These are phyloP conservation scores for Asclepias syriaca DNA, from an alignment of 257 asterid species.

Conservation along the genomic window DNA sequence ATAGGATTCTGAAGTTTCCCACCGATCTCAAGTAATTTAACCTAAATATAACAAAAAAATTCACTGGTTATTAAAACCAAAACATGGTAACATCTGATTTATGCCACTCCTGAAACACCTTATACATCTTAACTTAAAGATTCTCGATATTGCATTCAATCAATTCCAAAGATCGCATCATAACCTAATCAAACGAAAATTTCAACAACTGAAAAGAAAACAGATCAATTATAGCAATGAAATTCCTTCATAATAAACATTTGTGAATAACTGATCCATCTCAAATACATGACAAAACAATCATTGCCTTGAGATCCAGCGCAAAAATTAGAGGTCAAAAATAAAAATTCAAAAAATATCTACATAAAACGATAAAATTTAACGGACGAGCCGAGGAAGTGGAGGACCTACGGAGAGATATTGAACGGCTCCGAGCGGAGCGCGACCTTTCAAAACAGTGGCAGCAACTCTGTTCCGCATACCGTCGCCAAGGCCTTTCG, in stretches of 20 bases:
- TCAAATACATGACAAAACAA: background rate
- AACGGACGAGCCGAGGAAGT: too few species aligned
- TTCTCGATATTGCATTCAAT: background rate
- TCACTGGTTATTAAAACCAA: background rate
- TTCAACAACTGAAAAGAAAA: background rate
- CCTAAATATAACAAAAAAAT: background rate
- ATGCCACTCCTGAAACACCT: too few species aligned
- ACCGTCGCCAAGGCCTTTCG: too few species aligned
- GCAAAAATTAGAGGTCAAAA: conserved; percentile 3
- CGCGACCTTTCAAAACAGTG: too few species aligned
- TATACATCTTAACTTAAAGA: background rate
- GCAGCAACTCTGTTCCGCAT: too few species aligned
- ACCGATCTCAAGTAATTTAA: background rate
- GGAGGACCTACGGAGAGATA: too few species aligned
- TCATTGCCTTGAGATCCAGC: background rate
- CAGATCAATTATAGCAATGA: background rate
- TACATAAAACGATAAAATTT: background rate
- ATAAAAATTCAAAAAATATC: background rate
- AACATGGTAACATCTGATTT: background rate
- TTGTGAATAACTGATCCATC: background rate
- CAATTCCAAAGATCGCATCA: background rate
- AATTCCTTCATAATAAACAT: background rate
- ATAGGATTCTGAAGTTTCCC: background rate
- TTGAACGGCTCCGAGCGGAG: too few species aligned
- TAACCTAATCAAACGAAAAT: background rate